Conservation (phyloP, 2,329 filamentous ascomycete genomes). For the Zymoseptoria pseudotritici region DNA sequence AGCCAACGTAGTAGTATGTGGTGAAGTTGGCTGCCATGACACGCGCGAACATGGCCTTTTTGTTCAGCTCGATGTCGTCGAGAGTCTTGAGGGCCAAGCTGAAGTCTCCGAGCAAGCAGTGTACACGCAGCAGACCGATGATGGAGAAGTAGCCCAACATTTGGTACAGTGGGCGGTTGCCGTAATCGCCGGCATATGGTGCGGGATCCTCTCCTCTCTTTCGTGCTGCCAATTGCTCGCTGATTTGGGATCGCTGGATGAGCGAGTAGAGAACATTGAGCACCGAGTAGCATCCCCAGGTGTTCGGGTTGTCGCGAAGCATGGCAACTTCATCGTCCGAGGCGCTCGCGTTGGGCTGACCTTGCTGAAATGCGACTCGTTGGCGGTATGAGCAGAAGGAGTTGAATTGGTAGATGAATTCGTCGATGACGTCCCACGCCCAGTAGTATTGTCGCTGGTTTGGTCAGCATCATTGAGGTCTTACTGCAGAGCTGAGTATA, state of each 20-base stretch:
- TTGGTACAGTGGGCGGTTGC: conserved; percentile 85
- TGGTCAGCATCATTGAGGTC: conserved; percentile 10
- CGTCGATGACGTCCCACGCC: conserved; percentile 99
- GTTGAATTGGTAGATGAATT: conserved; percentile 99
- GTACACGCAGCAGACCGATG: conserved; percentile 90
- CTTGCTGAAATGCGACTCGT: conserved; percentile 66
- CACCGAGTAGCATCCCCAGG: conserved; percentile 98
- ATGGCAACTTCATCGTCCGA: conserved; percentile 90
- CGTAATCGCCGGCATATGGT: conserved; percentile 88
- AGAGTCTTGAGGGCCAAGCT: conserved; percentile 97
- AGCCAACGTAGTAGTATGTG: conserved; percentile 99
- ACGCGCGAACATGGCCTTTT: conserved; percentile 99
- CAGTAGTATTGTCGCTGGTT: conserved; percentile 70
- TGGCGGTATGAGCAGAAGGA: conserved; percentile 97
- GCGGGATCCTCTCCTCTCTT: conserved; percentile 88
- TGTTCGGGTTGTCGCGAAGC: conserved; percentile 93
- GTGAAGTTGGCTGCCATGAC: conserved; percentile 99
- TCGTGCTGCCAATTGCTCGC: conserved; percentile 89
- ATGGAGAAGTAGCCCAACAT: conserved; percentile 99
- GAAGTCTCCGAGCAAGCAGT: conserved; percentile 95
- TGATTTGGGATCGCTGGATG: conserved; percentile 96
- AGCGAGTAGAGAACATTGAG: conserved; percentile 98
- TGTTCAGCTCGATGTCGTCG: conserved; percentile 99
- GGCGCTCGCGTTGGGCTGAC: conserved; percentile 41
- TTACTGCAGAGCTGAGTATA: conserved; percentile 19